These are phyloP conservation scores for Martiniozyma abietophila DNA, from an alignment of 805 yeast genomes.

Conservation along the genomic window DNA sequence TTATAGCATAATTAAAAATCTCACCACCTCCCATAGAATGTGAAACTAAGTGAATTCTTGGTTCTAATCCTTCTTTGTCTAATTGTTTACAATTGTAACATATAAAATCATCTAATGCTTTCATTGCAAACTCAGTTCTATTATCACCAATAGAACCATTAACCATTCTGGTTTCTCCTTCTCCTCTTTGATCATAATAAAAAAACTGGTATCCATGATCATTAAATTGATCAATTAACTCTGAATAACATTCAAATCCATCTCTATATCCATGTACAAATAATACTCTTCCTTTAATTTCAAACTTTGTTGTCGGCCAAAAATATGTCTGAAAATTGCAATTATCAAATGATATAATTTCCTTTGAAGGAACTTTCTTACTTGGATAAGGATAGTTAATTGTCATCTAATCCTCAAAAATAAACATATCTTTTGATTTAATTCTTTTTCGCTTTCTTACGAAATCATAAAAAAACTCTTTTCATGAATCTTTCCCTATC, in stretches of 20 bases:
- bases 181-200: slow-evolving; percentile 68
- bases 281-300: slow-evolving; percentile 43
- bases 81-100: slow-evolving; percentile 33
- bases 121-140: slow-evolving; percentile 44
- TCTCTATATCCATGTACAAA: slow-evolving; percentile 71
- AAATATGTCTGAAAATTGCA: slow-evolving; percentile 4
- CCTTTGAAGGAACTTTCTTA: no score
- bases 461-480: no score
- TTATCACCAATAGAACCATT: slow-evolving; percentile 47
- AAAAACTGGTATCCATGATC: slow-evolving; percentile 53
- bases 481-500: no score
- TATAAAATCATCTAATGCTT: slow-evolving; percentile 52
- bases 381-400: no score
- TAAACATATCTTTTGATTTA: no score
- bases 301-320: slow-evolving; percentile 4
- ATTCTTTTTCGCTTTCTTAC: no score
- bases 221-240: slow-evolving; percentile 43
- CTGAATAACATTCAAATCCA: slow-evolving; percentile 37
- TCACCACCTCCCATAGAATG: slow-evolving; percentile 87
- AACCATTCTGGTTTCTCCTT: slow-evolving; percentile 50
- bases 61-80: slow-evolving; percentile 12
- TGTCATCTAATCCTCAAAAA: no score
- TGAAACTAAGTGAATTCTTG: slow-evolving; percentile 45
- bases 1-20: slow-evolving; percentile 47
- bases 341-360: no score